A percentile compares a stretch with the other conserved stretches of the same genome.
These are phyloP conservation scores for Xylaria telfairii DNA, from an alignment of 495 filamentous ascomycete species.

Conservation along the genomic window DNA sequence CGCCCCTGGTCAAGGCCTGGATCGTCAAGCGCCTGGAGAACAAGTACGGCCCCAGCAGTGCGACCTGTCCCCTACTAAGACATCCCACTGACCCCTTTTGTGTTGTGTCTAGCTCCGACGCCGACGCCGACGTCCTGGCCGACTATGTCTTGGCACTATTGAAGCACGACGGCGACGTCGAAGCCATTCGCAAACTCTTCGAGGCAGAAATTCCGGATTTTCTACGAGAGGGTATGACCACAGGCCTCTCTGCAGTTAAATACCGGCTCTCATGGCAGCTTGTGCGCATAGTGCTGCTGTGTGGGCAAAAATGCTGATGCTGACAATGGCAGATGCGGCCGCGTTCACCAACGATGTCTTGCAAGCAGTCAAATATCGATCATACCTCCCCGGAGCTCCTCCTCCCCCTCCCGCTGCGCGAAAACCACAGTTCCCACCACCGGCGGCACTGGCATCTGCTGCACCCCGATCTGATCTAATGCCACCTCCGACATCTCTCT, in stretches of 20 bases:
- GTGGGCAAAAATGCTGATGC: background rate
- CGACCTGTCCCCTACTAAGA: background rate
- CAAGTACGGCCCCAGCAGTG: constrained; percentile 65
- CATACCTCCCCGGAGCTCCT: constrained; percentile 63
- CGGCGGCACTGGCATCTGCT: constrained; percentile 29
- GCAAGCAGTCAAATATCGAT: constrained; percentile 67
- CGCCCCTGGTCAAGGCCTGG: constrained; percentile 80
- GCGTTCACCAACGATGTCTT: constrained; percentile 89
- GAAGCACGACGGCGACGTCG: constrained; percentile 76
- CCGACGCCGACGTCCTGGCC: constrained; percentile 91
- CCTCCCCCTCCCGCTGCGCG: constrained; percentile 31
- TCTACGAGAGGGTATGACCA: constrained; percentile 70
- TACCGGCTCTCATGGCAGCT: background rate
- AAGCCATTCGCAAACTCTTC: constrained; percentile 74
- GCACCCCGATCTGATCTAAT: constrained; percentile 26
- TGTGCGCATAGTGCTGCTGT: background rate
- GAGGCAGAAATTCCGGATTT: constrained; percentile 87
- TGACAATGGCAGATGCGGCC: constrained; percentile 59
- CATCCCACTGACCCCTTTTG: constrained; percentile 27
- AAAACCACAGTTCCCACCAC: constrained; percentile 29
- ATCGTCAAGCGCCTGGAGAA: constrained; percentile 89
- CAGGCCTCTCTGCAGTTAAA: background rate
- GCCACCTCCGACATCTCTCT: constrained; percentile 19
- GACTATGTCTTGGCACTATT: constrained; percentile 96
- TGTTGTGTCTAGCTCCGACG: constrained; percentile 75